phyloP scores from a whole-genome alignment of 2,329 filamentous ascomycete species.

The Fusarium gaditjirri region DNA sequence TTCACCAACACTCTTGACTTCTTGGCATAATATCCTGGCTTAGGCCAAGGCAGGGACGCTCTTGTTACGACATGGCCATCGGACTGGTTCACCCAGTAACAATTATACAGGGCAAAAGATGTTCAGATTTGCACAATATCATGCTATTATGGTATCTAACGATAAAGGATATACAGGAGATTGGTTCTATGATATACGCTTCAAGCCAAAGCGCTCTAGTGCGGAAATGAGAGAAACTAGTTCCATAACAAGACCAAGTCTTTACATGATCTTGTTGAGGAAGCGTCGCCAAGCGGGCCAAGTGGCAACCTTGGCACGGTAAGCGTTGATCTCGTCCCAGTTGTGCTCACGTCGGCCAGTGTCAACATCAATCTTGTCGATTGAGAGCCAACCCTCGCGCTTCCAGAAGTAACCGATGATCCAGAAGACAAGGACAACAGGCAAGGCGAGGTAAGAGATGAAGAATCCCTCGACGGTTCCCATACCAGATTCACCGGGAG shows the following conservation, averaged over 20 bases:
- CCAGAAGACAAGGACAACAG: slow-evolving; percentile 68
- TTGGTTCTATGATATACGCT: slow-evolving; percentile 1
- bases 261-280: slow-evolving; percentile 53
- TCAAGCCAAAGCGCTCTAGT: background rate
- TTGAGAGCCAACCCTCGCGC: slow-evolving; percentile 67
- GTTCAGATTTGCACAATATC: slow-evolving; percentile 1
- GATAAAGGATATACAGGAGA: slow-evolving; percentile 34
- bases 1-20: background rate
- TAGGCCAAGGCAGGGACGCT: background rate
- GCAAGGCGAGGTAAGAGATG: slow-evolving; percentile 64
- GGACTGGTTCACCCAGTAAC: background rate
- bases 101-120: background rate
- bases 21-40: background rate
- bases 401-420: slow-evolving; percentile 72
- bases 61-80: background rate
- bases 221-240: background rate
- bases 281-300: slow-evolving; percentile 63
- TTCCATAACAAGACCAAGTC: background rate
- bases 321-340: slow-evolving; percentile 70
- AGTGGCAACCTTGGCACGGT: slow-evolving; percentile 59
- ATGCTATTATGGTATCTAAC: slow-evolving; percentile 39
- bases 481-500: slow-evolving; percentile 47
- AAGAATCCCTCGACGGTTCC: slow-evolving; percentile 64
- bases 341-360: slow-evolving; percentile 72
- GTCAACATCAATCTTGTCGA: slow-evolving; percentile 74